phyloP scores from a whole-genome alignment of 257 asterid species.

The Nicotiana noctiflora region DNA sequence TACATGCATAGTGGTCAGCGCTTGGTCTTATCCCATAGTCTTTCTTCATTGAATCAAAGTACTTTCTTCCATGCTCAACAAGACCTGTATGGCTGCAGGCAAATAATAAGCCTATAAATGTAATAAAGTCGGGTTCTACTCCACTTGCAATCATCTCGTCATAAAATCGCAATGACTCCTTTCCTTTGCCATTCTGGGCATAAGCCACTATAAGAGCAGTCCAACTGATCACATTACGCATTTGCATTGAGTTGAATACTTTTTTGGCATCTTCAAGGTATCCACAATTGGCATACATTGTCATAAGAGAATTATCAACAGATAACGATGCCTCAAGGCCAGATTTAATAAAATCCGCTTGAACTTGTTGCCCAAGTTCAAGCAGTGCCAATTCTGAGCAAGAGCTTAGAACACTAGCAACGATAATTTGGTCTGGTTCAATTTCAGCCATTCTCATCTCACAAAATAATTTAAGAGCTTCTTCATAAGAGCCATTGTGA shows the following conservation, averaged over 20 bases:
- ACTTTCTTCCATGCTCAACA: constrained; percentile 43
- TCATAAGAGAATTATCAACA: constrained; percentile 59
- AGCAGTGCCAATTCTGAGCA: constrained; percentile 65
- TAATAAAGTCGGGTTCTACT: constrained; percentile 59
- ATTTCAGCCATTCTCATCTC: constrained; percentile 47
- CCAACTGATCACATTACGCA: constrained; percentile 69
- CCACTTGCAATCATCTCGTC: constrained; percentile 60
- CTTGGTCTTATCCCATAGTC: constrained; percentile 55
- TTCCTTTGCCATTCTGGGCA: constrained; percentile 67
- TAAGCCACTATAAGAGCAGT: constrained; percentile 69
- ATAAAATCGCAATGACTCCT: constrained; percentile 41
- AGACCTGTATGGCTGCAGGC: constrained; percentile 94
- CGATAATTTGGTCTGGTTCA: constrained; percentile 44
- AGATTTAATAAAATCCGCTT: constrained; percentile 43
- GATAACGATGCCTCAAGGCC: constrained; percentile 39
- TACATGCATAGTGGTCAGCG: constrained; percentile 71
- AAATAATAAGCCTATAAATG: constrained; percentile 70
- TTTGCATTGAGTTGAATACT: constrained; percentile 45
- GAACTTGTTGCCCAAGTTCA: constrained; percentile 64
- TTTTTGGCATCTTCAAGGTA: constrained; percentile 44
- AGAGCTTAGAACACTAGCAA: constrained; percentile 59
- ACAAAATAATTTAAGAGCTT: constrained; percentile 46
- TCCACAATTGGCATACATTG: constrained; percentile 72
- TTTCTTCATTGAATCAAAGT: constrained; percentile 52
- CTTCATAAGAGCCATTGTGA: constrained; percentile 46